phyloP scores from a whole-genome alignment of 306 rosid species.

The Neltuma alba region DNA sequence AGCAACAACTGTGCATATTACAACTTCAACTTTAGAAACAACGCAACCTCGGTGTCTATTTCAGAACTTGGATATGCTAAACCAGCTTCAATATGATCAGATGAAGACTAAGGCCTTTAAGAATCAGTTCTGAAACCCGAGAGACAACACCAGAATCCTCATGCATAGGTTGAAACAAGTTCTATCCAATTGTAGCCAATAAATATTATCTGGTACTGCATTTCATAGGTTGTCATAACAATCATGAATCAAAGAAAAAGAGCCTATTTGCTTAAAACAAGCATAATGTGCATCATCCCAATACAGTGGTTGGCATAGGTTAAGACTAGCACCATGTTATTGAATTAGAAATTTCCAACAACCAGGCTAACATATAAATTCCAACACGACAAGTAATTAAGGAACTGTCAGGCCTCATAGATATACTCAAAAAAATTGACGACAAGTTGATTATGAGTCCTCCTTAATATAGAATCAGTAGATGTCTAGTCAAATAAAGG shows the following conservation, averaged over 20 bases:
- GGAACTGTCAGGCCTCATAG: constrained; percentile 22
- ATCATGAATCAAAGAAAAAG: constrained; percentile 19
- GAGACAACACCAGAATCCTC: constrained; percentile 15
- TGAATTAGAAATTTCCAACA: constrained; percentile 36
- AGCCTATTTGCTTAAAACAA: constrained; percentile 20
- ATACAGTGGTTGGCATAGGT: constrained; percentile 38
- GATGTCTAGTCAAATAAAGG: constrained; percentile 35
- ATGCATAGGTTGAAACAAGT: not conserved
- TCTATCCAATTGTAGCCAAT: constrained; percentile 4
- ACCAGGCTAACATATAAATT: constrained; percentile 37
- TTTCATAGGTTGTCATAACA: constrained; percentile 9
- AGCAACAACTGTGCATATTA: not conserved
- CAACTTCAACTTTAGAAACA: constrained; percentile 13
- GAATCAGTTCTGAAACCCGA: constrained; percentile 15
- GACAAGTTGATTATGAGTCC: constrained; percentile 27
- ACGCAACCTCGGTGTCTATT: constrained; percentile 9
- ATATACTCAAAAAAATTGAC: not conserved
- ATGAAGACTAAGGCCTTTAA: too few species aligned
- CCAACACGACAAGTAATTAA: constrained; percentile 55
- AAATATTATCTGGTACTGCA: constrained; percentile 7
- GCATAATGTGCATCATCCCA: constrained; percentile 34
- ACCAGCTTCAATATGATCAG: too few species aligned
- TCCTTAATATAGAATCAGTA: constrained; percentile 17
- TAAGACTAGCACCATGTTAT: constrained; percentile 36
- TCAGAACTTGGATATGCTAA: constrained; percentile 9